Base-by-base conservation (phyloP, 2,329 filamentous ascomycete genomes). In the Botrytis paeoniae region DNA sequence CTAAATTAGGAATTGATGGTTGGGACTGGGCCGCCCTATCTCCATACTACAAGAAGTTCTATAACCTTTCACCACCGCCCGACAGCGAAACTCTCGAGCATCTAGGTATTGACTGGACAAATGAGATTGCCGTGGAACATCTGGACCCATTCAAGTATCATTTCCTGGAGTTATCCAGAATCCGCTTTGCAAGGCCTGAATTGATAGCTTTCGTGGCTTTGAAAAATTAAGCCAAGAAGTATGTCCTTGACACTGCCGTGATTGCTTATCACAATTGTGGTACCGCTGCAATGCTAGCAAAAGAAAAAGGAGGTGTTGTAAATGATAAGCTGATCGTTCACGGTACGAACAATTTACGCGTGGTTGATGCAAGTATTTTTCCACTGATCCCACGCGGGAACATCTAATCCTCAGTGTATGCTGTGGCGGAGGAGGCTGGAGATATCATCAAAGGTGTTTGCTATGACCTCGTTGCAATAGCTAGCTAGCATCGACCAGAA, bases 1-100 rank as follows among this genome's bases (percentile, higher is more conserved):
- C 81, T 54, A 77, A 78, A 4, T 74, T 85, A 8, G 84, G 84
- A 0, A 83, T 83, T 8, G 85, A 83, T 83, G 79, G 78, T 29
- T 84, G 81, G 78, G 75, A 82, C 32, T 83, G 81, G 77, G 76
- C 82, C 9, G 71, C 45, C 8, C n/a, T 72, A 20, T 25, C 35
- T 41, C 51, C 71, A 9, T 72, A 69, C n/a, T 69, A 45, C 39
- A 68, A 69, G 48, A 72, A 72, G n/a, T 37, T n/a, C 25, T 51
- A 72, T n/a, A 72, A n/a, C 12, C 71, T 72, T 14, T 32, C 48
- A 18, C 37, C n/a, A 45, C 63, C 71, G 22, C 51, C 45, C 41
- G 59, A 60, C 41, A 35, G 60, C 25, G 51, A 60, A 12, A 72
- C 59, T 22, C 41, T 57, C 4, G 71, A 69, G 7, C 51, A 69